Evolutionary conservation across 805 yeast species (phyloP).

Genomic region (Candida ipomoeae): DNA sequence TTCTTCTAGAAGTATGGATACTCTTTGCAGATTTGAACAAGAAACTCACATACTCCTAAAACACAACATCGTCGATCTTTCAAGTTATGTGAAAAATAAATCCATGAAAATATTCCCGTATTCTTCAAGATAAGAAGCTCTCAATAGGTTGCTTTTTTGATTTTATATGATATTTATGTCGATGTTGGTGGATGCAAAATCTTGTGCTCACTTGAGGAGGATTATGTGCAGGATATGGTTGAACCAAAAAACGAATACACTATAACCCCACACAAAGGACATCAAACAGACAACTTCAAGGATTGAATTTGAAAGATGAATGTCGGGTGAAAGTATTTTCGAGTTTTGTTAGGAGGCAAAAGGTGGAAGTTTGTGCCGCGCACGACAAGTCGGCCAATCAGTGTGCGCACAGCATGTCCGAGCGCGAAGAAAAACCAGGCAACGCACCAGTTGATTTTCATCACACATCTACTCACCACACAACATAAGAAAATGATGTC

Average conservation of each 20-base stretch:
- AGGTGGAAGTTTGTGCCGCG: neutral
- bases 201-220: neutral
- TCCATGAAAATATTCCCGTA: no score
- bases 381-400: slow-evolving; percentile 14
- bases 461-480: slow-evolving; percentile 2
- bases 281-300: neutral
- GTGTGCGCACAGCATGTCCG: slow-evolving; percentile 6
- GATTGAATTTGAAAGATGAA: neutral
- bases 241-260: neutral
- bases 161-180: neutral
- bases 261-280: neutral
- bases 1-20: no score
- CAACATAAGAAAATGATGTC: slow-evolving; percentile 43
- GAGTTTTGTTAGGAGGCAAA: neutral
- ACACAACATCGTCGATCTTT: no score
- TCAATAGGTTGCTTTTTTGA: no score
- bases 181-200: neutral
- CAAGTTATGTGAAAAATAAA: no score
- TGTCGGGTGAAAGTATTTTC: no score
- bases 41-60: no score
- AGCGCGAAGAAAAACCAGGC: slow-evolving; percentile 10
- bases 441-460: slow-evolving; percentile 1
- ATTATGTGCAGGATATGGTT: neutral
- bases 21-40: no score
- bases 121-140: no score